Percentiles rank a stretch among this genome's conserved stretches.
Evolutionary conservation across 176 grass and related monocot species (phyloP).

Genomic region (Leersia perrieri): DNA sequence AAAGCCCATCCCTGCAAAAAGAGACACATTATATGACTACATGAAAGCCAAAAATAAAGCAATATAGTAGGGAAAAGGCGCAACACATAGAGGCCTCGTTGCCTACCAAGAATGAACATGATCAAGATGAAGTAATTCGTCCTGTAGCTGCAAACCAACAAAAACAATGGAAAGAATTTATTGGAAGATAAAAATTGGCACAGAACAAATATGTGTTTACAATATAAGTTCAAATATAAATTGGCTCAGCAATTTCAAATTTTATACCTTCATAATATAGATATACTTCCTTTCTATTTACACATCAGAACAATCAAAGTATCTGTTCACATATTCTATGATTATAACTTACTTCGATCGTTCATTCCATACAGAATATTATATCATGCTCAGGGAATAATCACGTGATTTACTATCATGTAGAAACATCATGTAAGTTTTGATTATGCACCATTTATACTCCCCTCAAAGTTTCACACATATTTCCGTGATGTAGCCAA

Average conservation of each 20-base stretch:
- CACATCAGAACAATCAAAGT: background rate
- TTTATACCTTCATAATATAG: background rate
- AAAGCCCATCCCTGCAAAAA: conserved; percentile 54
- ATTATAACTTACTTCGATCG: background rate
- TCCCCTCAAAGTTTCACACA: background rate
- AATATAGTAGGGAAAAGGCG: background rate
- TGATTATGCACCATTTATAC: background rate
- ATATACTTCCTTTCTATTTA: background rate
- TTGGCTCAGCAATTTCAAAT: background rate
- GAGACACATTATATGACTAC: background rate
- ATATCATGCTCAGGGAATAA: background rate
- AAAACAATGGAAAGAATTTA: conserved; percentile 23
- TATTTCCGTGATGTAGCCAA: background rate
- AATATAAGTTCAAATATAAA: background rate
- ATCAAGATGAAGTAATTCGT: conserved; percentile 83
- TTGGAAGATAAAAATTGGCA: conserved; percentile 10
- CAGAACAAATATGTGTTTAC: conserved; percentile 10
- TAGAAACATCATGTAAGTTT: background rate
- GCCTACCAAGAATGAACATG: conserved; percentile 69
- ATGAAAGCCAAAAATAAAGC: background rate
- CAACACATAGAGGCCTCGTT: conserved; percentile 21
- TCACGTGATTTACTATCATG: background rate
- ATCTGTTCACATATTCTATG: background rate
- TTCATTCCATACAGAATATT: background rate
- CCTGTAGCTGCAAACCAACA: conserved; percentile 72